Evolutionary conservation across 2,329 filamentous ascomycete genomes (phyloP).

Genomic region (Clarireedia paspali): DNA sequence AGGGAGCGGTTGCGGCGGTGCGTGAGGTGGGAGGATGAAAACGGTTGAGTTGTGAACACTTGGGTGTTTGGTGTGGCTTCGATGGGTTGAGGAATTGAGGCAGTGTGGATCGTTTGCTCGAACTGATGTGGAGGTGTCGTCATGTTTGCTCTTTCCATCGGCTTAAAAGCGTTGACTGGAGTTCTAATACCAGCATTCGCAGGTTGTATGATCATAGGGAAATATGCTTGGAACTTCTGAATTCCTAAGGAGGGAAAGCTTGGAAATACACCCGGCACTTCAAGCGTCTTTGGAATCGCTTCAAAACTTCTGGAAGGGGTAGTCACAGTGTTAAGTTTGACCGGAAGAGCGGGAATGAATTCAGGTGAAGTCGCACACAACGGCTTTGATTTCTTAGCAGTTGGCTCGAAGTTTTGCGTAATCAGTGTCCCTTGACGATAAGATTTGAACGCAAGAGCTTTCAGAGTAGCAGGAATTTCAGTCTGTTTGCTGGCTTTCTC

Average conservation of each 20-base stretch:
- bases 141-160: too few species aligned
- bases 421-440: slow-evolving; percentile 6
- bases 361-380: slow-evolving; percentile 6
- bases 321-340: too few species aligned
- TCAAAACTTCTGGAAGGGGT: too few species aligned
- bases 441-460: slow-evolving; percentile 5
- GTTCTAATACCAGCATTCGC: too few species aligned
- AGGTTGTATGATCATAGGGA: too few species aligned
- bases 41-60: not conserved
- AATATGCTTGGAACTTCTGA: too few species aligned
- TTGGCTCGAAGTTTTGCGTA: not conserved
- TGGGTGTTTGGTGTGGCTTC: not conserved
- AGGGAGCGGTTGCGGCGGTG: not conserved
- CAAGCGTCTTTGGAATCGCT: too few species aligned
- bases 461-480: not conserved
- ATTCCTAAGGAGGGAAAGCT: too few species aligned
- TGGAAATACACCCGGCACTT: too few species aligned
- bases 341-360: slow-evolving; percentile 1
- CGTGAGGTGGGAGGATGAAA: not conserved
- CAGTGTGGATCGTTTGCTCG: too few species aligned
- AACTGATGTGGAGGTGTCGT: too few species aligned
- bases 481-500: not conserved
- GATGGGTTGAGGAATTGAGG: not conserved
- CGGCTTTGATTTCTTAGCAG: not conserved
- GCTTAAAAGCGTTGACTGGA: too few species aligned